These are phyloP conservation scores for Pleurotus eryngii DNA, from an alignment of 768 basidiomycete species.

Conservation along the genomic window DNA sequence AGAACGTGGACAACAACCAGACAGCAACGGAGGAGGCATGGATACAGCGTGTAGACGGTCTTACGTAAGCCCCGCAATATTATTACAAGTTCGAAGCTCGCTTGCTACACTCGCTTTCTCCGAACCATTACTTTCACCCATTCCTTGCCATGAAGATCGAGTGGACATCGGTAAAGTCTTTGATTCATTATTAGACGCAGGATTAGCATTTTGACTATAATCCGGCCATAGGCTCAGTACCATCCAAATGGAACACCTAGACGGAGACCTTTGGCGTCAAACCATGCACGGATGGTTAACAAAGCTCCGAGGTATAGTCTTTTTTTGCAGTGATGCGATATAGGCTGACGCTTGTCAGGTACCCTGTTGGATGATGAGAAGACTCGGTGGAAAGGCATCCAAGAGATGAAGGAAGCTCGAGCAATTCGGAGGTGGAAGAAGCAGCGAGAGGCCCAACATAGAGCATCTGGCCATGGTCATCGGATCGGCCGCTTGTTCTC, in stretches of 20 bases:
- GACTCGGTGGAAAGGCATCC: conserved; percentile 59
- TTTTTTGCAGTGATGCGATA: background rate
- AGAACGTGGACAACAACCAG: background rate
- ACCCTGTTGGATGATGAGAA: conserved; percentile 62
- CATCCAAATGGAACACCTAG: conserved; percentile 40
- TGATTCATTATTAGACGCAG: conserved; percentile 10
- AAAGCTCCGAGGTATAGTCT: conserved; percentile 41
- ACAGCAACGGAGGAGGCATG: background rate
- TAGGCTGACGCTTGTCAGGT: conserved; percentile 39
- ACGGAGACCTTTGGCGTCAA: conserved; percentile 45
- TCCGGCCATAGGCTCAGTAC: conserved; percentile 25
- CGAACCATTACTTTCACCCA: background rate
- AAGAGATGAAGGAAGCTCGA: conserved; percentile 62
- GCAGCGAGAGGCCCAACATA: conserved; percentile 16
- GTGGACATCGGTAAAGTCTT: conserved; percentile 40
- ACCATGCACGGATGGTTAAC: conserved; percentile 75
- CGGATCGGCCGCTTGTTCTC: conserved; percentile 11
- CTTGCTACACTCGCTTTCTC: background rate
- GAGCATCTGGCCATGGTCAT: conserved; percentile 13
- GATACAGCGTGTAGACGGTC: background rate
- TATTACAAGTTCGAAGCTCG: background rate
- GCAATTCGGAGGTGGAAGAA: conserved; percentile 20
- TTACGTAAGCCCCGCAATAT: background rate
- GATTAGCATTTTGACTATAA: background rate
- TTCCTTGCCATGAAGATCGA: conserved; percentile 46